Conservation (phyloP, 164 flowering plant species). For the Dillenia turbinata region DNA sequence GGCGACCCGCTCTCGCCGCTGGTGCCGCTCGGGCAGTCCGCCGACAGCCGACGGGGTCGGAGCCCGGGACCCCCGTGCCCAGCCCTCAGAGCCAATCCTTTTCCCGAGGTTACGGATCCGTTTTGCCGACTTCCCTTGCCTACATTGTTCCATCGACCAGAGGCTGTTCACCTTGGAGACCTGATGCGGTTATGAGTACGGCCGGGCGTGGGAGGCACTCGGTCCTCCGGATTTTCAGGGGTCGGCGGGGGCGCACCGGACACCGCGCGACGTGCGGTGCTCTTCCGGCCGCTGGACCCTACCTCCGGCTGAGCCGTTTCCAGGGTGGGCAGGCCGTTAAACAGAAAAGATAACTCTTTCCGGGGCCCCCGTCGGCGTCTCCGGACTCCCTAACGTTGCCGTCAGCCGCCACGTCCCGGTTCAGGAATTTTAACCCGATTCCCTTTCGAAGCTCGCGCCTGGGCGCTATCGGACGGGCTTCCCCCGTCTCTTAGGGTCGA, state of each 20-base stretch:
- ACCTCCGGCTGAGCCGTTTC: too few relatives aligned
- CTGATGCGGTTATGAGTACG: slow-evolving; percentile 16
- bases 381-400: slow-evolving; percentile 22
- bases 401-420: slow-evolving; percentile 27
- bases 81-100: too few relatives aligned
- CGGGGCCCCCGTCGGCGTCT: slow-evolving; percentile 32
- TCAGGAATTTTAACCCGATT: slow-evolving; percentile 26
- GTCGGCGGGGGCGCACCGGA: not conserved
- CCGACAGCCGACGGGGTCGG: too few relatives aligned
- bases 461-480: slow-evolving; percentile 13
- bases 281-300: too few relatives aligned
- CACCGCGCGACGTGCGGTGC: slow-evolving; percentile 18
- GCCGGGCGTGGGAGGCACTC: slow-evolving; percentile 4
- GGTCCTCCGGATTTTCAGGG: not conserved
- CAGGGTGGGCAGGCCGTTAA: not conserved
- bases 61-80: too few relatives aligned
- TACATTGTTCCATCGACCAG: slow-evolving; percentile 25
- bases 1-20: too few relatives aligned
- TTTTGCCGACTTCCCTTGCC: too few relatives aligned
- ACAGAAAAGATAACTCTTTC: slow-evolving; percentile 37
- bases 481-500: slow-evolving; percentile 22
- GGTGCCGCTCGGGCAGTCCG: too few relatives aligned
- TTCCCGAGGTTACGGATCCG: too few relatives aligned
- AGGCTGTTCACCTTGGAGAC: slow-evolving; percentile 17
- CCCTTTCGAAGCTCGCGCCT: slow-evolving; percentile 19